Percentiles rank a stretch among this genome's conserved stretches.
These are phyloP conservation scores for Gossypium aridum DNA, from an alignment of 441 rosid species.

Conservation along the genomic window DNA sequence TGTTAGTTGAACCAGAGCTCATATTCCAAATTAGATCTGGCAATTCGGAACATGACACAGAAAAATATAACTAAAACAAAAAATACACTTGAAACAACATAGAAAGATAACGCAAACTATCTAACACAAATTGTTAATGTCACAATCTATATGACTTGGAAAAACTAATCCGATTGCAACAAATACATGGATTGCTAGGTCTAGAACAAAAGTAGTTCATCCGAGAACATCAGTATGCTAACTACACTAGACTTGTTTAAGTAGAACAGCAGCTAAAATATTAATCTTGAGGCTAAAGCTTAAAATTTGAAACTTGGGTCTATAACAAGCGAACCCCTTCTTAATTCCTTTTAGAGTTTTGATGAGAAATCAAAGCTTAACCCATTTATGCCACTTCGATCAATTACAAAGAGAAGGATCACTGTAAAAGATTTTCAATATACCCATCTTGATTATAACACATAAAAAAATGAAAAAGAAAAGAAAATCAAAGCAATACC, in stretches of 20 bases:
- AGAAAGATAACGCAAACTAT: neutral
- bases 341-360: neutral
- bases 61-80: neutral
- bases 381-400: neutral
- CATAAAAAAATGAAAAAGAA: neutral
- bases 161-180: neutral
- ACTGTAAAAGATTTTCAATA: neutral
- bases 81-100: neutral
- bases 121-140: neutral
- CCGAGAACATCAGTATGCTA: neutral
- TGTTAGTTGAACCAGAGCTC: neutral
- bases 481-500: constrained; percentile 32
- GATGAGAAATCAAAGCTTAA: neutral
- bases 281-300: neutral
- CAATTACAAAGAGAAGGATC: neutral
- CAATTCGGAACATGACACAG: neutral
- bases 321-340: neutral
- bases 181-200: neutral
- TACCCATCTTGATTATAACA: neutral
- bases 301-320: neutral
- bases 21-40: neutral
- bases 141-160: neutral
- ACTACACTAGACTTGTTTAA: neutral
- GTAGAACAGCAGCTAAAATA: neutral
- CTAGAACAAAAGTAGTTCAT: neutral